Conservation (phyloP, 2,329 filamentous ascomycete genomes). For the Emergomyces orientalis region DNA sequence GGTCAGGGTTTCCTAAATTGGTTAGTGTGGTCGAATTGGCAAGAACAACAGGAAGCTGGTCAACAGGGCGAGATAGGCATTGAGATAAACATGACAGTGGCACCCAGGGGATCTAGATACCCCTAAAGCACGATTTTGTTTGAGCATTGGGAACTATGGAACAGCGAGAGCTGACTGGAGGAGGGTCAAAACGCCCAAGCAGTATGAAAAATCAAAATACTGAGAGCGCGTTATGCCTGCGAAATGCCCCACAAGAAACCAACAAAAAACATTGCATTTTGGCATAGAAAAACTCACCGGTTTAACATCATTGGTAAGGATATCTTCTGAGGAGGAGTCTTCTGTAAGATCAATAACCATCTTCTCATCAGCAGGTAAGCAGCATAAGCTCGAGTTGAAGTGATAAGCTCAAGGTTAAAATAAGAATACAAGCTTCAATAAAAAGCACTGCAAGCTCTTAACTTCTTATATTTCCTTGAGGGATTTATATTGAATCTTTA, state of each 20-base stretch:
- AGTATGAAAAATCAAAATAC: neutral
- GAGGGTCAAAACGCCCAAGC: neutral
- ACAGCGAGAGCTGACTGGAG: neutral
- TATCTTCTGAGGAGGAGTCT: constrained; percentile 21
- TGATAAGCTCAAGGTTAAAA: neutral
- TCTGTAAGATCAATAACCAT: constrained; percentile 23
- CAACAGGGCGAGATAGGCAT: too few species aligned
- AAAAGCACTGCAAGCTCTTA: neutral
- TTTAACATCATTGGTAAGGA: neutral
- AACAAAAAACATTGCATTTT: neutral
- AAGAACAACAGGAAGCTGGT: too few species aligned
- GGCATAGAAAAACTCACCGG: neutral
- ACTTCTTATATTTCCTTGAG: too few species aligned
- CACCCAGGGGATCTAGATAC: too few species aligned
- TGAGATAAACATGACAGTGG: neutral
- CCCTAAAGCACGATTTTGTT: too few species aligned
- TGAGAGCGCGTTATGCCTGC: neutral
- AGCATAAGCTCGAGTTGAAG: neutral
- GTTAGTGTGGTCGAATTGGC: constrained; percentile 7
- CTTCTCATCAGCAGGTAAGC: neutral
- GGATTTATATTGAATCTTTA: too few species aligned
- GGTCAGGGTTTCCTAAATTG: constrained; percentile 5
- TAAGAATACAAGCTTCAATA: neutral
- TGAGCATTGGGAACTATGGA: neutral
- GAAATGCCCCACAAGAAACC: neutral